These are phyloP conservation scores for Scleroderma citrinum DNA, from an alignment of 768 basidiomycete species.

Conservation along the genomic window DNA sequence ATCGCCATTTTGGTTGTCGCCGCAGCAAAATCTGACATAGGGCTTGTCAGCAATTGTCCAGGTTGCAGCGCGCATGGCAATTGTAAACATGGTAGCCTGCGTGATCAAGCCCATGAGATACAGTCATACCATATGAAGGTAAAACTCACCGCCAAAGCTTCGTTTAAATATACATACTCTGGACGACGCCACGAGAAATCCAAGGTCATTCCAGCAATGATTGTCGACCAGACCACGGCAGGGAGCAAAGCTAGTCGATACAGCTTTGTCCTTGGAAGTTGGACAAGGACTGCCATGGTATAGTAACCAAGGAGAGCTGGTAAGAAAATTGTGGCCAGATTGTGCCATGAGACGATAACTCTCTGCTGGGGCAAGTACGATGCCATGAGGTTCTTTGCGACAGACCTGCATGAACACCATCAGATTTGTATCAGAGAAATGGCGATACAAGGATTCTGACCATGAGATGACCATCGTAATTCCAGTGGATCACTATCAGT, in stretches of 20 bases:
- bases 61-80: constrained; percentile 19
- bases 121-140: no score
- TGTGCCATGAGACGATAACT: not conserved
- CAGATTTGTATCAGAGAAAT: no score
- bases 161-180: constrained; percentile 1
- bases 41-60: constrained; percentile 15
- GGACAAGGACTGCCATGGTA: not conserved
- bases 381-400: not conserved
- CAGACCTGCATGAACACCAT: not conserved
- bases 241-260: constrained; percentile 41
- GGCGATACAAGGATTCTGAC: no score
- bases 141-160: constrained; percentile 6
- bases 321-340: not conserved
- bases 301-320: not conserved
- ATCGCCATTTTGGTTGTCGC: not conserved
- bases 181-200: constrained; percentile 4
- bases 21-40: constrained; percentile 9
- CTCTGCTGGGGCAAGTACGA: not conserved
- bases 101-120: no score
- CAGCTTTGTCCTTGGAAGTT: not conserved
- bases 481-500: no score
- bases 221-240: constrained; percentile 36
- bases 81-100: constrained; percentile 19
- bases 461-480: no score
- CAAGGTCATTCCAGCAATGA: constrained; percentile 26